phyloP scores from a whole-genome alignment of 768 basidiomycete species.

The Pleurotus eryngii region DNA sequence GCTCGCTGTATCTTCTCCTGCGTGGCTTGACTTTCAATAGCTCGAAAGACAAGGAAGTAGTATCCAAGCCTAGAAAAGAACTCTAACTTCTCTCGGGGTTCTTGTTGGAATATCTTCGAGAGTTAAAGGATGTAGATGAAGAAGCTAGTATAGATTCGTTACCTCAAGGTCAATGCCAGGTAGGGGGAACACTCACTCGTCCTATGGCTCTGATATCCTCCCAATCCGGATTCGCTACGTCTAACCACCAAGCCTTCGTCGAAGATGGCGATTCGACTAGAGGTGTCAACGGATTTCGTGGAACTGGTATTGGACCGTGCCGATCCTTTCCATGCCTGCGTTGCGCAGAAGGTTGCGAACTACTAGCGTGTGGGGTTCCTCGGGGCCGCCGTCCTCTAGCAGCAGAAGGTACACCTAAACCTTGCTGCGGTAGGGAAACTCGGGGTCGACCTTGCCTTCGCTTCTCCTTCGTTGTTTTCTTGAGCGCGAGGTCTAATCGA shows the following conservation, averaged over 20 bases:
- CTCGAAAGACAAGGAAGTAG: slow-evolving; percentile 85
- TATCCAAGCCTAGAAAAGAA: slow-evolving; percentile 85
- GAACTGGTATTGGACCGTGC: slow-evolving; percentile 13
- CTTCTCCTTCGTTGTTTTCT: slow-evolving; percentile 32
- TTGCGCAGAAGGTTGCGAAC: no score
- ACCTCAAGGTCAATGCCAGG: neutral
- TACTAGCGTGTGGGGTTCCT: no score
- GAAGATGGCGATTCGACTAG: slow-evolving; percentile 11
- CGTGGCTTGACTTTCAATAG: slow-evolving; percentile 59
- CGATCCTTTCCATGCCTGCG: slow-evolving; percentile 37
- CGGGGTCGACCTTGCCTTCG: slow-evolving; percentile 22
- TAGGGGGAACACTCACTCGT: slow-evolving; percentile 46
- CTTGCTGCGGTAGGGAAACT: no score
- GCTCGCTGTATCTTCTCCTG: slow-evolving; percentile 35
- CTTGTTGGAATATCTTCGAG: slow-evolving; percentile 88
- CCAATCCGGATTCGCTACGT: slow-evolving; percentile 84
- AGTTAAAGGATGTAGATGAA: slow-evolving; percentile 89
- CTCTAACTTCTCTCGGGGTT: slow-evolving; percentile 90
- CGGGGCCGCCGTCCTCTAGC: no score
- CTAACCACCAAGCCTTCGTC: slow-evolving; percentile 83
- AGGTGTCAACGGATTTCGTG: neutral
- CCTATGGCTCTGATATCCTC: slow-evolving; percentile 85
- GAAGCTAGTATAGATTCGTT: slow-evolving; percentile 40
- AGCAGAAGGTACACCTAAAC: no score
- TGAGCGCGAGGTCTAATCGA: slow-evolving; percentile 47